A percentile compares a stretch with the other conserved stretches of the same genome.
phyloP scores from a whole-genome alignment of 495 filamentous ascomycete species.

The Bryoglossum gracile region DNA sequence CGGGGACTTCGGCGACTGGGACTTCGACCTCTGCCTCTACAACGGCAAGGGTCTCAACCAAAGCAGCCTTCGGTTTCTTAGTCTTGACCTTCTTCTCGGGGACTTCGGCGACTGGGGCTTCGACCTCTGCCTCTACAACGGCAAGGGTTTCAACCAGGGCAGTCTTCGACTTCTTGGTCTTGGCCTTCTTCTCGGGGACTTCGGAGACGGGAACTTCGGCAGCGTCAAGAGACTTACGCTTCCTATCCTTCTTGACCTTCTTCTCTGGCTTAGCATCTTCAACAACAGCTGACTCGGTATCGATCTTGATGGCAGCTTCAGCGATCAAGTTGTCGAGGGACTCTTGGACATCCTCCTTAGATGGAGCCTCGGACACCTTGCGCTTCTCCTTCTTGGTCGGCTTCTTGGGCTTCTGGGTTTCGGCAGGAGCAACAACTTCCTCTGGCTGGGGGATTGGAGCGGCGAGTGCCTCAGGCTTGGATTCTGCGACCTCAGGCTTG shows the following conservation, averaged over 20 bases:
- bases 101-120: neutral
- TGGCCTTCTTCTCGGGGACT: conserved; percentile 8
- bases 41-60: neutral
- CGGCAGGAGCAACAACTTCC: neutral
- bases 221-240: neutral
- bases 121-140: too few relatives aligned
- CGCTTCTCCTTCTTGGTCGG: conserved; percentile 5
- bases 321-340: too few relatives aligned
- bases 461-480: too few relatives aligned
- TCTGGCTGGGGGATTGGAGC: neutral
- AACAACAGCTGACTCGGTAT: neutral
- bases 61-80: conserved; percentile 3
- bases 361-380: conserved; percentile 1
- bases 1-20: neutral
- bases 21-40: neutral
- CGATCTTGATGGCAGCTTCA: too few relatives aligned
- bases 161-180: conserved; percentile 5
- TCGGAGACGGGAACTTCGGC: neutral
- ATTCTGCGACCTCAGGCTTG: too few relatives aligned
- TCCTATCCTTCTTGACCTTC: conserved; percentile 5
- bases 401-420: neutral
- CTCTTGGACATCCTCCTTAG: too few relatives aligned
- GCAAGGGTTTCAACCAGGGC: neutral
- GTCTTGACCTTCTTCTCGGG: conserved; percentile 11
- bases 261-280: too few relatives aligned